Evolutionary conservation across 2,329 filamentous ascomycete genomes (phyloP).

Genomic region (Colletotrichum camelliae): DNA sequence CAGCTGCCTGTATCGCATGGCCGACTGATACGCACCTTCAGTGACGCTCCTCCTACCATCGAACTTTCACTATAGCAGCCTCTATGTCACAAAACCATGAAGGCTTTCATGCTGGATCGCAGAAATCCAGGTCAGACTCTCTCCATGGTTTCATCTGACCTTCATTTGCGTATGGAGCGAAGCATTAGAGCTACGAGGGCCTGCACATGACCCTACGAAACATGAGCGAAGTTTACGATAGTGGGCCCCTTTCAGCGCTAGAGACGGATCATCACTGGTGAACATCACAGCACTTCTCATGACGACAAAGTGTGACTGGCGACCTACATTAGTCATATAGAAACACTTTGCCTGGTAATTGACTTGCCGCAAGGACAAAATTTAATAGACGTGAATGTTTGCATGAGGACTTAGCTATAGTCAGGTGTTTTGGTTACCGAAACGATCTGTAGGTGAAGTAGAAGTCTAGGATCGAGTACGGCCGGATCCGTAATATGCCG

Average conservation of each 20-base stretch:
- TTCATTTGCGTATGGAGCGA: background rate
- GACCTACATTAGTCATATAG: background rate
- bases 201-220: background rate
- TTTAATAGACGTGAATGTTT: background rate
- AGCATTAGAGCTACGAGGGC: background rate
- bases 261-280: background rate
- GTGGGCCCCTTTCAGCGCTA: background rate
- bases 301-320: background rate
- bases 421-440: background rate
- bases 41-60: background rate
- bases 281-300: background rate
- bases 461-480: background rate
- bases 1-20: background rate
- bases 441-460: background rate
- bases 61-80: background rate
- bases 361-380: no score
- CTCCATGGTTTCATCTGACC: background rate
- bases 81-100: fast-evolving
- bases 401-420: background rate
- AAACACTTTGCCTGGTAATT: fast-evolving
- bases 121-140: background rate
- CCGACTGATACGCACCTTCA: background rate
- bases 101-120: background rate
- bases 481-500: background rate
- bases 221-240: background rate